A percentile compares a stretch with the other conserved stretches of the same genome.
These are phyloP conservation scores for Lecanicillium sp. DNA, from an alignment of 2,329 filamentous ascomycete species.

Conservation along the genomic window DNA sequence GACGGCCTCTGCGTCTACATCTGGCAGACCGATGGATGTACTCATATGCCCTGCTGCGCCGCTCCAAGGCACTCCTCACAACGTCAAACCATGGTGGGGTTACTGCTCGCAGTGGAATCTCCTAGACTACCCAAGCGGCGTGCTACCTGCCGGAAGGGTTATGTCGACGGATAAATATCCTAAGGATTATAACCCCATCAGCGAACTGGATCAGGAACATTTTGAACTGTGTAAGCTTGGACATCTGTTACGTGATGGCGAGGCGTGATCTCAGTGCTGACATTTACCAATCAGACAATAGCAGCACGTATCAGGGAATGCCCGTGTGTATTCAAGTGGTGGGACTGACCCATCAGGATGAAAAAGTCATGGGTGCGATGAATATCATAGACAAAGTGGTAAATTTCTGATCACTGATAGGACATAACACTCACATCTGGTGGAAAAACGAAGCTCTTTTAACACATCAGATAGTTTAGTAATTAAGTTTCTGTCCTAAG, in stretches of 20 bases:
- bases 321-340: conserved; percentile 13
- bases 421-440: too few relatives aligned
- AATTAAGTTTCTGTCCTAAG: too few relatives aligned
- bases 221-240: conserved; percentile 11
- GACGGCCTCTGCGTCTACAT: conserved; percentile 12
- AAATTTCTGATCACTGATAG: too few relatives aligned
- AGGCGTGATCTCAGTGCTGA: not conserved
- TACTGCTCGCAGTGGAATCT: conserved; percentile 60
- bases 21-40: conserved; percentile 36
- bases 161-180: conserved; percentile 10
- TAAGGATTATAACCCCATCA: conserved; percentile 8
- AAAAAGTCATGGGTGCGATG: conserved; percentile 12
- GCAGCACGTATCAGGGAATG: conserved; percentile 10
- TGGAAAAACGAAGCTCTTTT: too few relatives aligned
- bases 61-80: conserved; percentile 34
- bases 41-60: conserved; percentile 49
- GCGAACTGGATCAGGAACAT: conserved; percentile 12
- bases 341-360: conserved; percentile 12
- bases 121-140: conserved; percentile 49
- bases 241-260: too few relatives aligned
- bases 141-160: conserved; percentile 11
- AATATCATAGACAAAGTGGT: conserved; percentile 9
- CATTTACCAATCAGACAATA: conserved; percentile 8
- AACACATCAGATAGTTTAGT: too few relatives aligned
- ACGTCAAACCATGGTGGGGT: conserved; percentile 38